Base-by-base conservation (phyloP, 495 filamentous ascomycete genomes). In the Xylaria bambusicola region DNA sequence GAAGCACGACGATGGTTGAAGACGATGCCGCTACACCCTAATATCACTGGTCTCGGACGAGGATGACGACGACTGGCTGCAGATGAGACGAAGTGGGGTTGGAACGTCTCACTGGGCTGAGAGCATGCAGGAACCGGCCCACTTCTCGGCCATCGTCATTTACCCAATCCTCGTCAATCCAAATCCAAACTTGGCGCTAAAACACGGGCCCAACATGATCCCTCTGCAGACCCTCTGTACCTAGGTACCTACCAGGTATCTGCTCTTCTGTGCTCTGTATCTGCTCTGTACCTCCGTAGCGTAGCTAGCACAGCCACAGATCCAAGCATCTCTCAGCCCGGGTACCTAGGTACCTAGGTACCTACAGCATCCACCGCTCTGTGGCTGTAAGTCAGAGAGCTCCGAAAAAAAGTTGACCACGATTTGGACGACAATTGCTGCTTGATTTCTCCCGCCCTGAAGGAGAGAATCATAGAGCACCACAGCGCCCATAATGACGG, bases 401-500 rank as follows among this genome's bases (percentile, higher is more conserved):
- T 57, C 55, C 58, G 44, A 53, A 69, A 69, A 69, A 69, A 69
- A 67, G 64, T 69, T 63, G 52, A 60, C 61, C 40, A 27, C 48
- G 15, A 54, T 42, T 47, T 44, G 50, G 58, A 52, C 35, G 52
- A 64, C 53, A 61, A 58, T 62, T 58, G 60, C 51, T 26, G 60
- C 21, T n/a, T 33, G 3, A 54, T 20, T 56, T 50, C 58, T 44
- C 50, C 44, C 29, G 15, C 24, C 20, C 52, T 20, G n/a, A 47
- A 45, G 46, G 47, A 52, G 50, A 60, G 47, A 65, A 52, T 40
- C 46, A 23, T 50, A 56, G n/a, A n/a, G 49, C 42, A 56, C 41
- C 45, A 33, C 63, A 54, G 57, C 50, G 38, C 56, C 62, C 52
- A 77, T 62, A 58, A 83, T 83, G 79, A 73, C 77, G 60, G 74